Base-by-base conservation (phyloP, 768 basidiomycete genomes). In the Chalciporus piperatus region DNA sequence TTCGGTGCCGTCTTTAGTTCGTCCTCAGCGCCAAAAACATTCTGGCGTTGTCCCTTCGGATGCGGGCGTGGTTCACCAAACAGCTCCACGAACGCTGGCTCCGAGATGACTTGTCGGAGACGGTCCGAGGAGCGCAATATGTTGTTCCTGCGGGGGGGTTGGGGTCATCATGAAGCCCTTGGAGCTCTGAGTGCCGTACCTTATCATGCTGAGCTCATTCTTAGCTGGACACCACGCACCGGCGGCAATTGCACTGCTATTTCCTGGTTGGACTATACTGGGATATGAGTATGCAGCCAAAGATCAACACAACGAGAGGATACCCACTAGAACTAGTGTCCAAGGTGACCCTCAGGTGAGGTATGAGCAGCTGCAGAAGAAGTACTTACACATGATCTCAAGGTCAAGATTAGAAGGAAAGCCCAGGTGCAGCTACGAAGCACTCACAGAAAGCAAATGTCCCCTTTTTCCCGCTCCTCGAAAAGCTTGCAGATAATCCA, bases 1-100 rank as follows among this genome's bases (percentile, higher is more conserved):
- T 97, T 98, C 1, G 95, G 95, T 6, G 93, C 91, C 0, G 82
- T 83, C 72, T 97, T 98, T 27, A 97, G 72, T 64, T 92, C 86
- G 59, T 92, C 94, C 2, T 95, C 92, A 50, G 69, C 65, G 0
- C 96, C 95, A 67, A 95, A 99, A 2, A 99, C 81, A 61, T 78
- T 96, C 62, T 79, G 78, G 45, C 84, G 72, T 49, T 73, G 70
- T 16, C 89, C 87, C 49, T 85, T 76, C 14, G 81, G 74, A 56
- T 81, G 73, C 1, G 82, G 83, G 45, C 70, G 73, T 0, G 92
- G 76, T 47, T 82, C 73, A 1, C 93, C 96, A 59, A 96, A 98
- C 55, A 82, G 73, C 41, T 77, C 67, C 33, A 88, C 86, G 59
- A 99, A 98, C 20, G 76, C 77, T 0, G 84, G 80, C 0, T 73